Percentiles rank a stretch among this genome's conserved stretches.
phyloP scores from a whole-genome alignment of 164 flowering plant genomes.

The Macadamia integrifolia region DNA sequence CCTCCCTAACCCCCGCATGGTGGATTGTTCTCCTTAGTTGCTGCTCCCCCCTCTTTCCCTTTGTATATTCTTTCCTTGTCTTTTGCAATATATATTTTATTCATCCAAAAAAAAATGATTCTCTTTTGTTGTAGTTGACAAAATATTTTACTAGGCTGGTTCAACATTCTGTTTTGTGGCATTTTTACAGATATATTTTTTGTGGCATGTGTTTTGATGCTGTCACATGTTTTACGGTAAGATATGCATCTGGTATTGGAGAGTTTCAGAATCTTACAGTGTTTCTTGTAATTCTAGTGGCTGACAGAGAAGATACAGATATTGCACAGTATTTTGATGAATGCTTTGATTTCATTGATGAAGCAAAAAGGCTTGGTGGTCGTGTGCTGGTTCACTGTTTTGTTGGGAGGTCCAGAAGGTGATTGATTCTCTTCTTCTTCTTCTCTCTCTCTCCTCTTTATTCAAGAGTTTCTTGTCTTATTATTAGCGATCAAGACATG shows the following conservation, averaged over 20 bases:
- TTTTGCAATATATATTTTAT: no score
- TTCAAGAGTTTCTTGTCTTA: neutral
- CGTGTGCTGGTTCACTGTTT: constrained; percentile 86
- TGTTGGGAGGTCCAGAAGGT: constrained; percentile 94
- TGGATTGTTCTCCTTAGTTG: no score
- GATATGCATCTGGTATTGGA: neutral
- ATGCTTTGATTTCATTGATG: constrained; percentile 78
- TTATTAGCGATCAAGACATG: no score
- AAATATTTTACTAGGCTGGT: neutral
- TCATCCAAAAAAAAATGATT: neutral
- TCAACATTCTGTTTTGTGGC: neutral
- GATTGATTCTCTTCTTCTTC: constrained; percentile 2
- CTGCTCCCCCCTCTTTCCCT: no score
- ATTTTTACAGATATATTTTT: neutral
- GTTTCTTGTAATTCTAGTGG: constrained; percentile 33
- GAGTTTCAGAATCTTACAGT: constrained; percentile 4
- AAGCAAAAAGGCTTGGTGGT: constrained; percentile 68
- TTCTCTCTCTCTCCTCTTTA: neutral
- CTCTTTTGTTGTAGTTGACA: neutral
- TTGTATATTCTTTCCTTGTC: no score
- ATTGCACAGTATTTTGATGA: constrained; percentile 65
- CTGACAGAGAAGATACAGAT: constrained; percentile 46
- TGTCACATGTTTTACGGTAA: neutral
- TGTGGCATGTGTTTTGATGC: neutral
- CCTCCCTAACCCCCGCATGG: no score